Evolutionary conservation across 2,329 filamentous ascomycete genomes (phyloP).

Genomic region (Botrytis cinerea): DNA sequence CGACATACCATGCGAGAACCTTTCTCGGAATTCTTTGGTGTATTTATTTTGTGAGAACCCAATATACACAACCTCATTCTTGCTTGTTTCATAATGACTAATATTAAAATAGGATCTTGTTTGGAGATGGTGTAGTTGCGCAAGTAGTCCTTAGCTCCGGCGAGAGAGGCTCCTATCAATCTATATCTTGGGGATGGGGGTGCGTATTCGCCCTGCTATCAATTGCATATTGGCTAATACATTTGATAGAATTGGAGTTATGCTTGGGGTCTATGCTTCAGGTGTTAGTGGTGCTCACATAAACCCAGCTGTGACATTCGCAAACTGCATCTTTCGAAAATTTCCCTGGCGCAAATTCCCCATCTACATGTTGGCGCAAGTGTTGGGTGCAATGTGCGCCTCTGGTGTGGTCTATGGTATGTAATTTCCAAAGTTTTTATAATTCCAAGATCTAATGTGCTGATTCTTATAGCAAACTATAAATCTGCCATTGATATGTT

Average conservation of each 20-base stretch:
- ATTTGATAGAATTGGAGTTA: slow-evolving; percentile 59
- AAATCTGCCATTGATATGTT: slow-evolving; percentile 65
- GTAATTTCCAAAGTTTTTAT: not conserved
- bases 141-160: slow-evolving; percentile 58
- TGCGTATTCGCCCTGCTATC: slow-evolving; percentile 16
- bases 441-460: not conserved
- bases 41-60: slow-evolving; percentile 56
- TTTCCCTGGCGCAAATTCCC: slow-evolving; percentile 71
- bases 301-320: slow-evolving; percentile 70
- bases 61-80: not conserved
- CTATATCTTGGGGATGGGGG: slow-evolving; percentile 41
- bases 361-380: slow-evolving; percentile 63
- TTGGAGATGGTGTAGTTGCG: slow-evolving; percentile 69
- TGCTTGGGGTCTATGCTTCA: slow-evolving; percentile 67
- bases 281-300: slow-evolving; percentile 68
- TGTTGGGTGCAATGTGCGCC: slow-evolving; percentile 66
- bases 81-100: not conserved
- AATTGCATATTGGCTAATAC: slow-evolving; percentile 6
- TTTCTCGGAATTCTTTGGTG: slow-evolving; percentile 69
- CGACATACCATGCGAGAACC: slow-evolving; percentile 34
- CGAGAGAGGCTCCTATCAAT: slow-evolving; percentile 36
- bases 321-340: slow-evolving; percentile 61
- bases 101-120: slow-evolving; percentile 46
- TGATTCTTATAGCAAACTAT: slow-evolving; percentile 53
- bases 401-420: slow-evolving; percentile 49